phyloP scores from a whole-genome alignment of 495 filamentous ascomycete species.

The Aspergillus cavernicola region DNA sequence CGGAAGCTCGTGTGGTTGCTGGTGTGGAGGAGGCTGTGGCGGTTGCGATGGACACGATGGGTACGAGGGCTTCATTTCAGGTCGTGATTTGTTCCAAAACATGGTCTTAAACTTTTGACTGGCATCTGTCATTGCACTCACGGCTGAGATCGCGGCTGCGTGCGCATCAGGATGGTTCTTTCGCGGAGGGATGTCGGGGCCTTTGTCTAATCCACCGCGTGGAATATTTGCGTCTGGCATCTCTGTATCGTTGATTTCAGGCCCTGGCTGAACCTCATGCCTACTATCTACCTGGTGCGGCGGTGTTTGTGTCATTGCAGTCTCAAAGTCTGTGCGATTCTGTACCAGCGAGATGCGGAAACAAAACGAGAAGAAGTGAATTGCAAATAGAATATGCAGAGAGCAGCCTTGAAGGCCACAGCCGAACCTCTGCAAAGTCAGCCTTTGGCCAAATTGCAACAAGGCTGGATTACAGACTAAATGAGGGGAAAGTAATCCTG shows the following conservation, averaged over 20 bases:
- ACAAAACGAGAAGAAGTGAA: too few relatives aligned
- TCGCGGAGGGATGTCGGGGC: background rate
- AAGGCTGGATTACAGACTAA: background rate
- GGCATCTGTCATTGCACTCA: background rate
- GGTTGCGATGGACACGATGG: background rate
- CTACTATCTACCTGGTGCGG: background rate
- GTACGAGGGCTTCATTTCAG: background rate
- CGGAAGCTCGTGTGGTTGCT: background rate
- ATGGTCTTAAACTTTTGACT: background rate
- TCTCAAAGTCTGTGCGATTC: too few relatives aligned
- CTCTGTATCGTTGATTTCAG: background rate
- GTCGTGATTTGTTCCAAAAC: background rate
- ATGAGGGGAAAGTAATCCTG: background rate
- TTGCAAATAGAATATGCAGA: too few relatives aligned
- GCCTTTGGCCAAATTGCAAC: background rate
- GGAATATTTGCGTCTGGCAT: background rate
- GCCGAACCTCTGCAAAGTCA: too few relatives aligned
- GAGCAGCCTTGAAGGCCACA: too few relatives aligned
- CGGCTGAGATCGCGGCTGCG: background rate
- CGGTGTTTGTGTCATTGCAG: background rate
- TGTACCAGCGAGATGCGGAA: too few relatives aligned
- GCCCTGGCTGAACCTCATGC: background rate
- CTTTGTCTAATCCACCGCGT: background rate
- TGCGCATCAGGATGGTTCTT: background rate
- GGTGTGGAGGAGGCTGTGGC: background rate